These are phyloP conservation scores for Torulaspora quercuum DNA, from an alignment of 805 yeast genomes.

Conservation along the genomic window DNA sequence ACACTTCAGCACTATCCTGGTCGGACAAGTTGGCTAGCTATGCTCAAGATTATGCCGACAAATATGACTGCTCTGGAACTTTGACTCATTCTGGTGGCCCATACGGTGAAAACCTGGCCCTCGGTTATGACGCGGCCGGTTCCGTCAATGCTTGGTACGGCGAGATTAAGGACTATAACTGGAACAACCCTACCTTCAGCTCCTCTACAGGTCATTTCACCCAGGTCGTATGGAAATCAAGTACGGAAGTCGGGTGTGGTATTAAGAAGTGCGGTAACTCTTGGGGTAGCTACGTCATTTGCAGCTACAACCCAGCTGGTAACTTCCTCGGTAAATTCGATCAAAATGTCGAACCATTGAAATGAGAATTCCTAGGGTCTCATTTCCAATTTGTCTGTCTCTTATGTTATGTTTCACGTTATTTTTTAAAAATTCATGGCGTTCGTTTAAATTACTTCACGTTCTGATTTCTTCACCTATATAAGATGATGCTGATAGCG, in stretches of 20 bases:
- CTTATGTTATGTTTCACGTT: too few species aligned
- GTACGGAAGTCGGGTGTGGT: conserved; percentile 75
- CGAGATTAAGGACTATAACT: conserved; percentile 56
- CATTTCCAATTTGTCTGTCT: too few species aligned
- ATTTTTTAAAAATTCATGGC: too few species aligned
- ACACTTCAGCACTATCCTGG: conserved; percentile 48
- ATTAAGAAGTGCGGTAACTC: conserved; percentile 53
- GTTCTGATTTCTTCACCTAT: too few species aligned
- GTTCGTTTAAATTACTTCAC: too few species aligned
- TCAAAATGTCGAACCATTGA: conserved; percentile 28
- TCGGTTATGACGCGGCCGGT: conserved; percentile 54
- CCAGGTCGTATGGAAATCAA: conserved; percentile 72
- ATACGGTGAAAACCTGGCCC: conserved; percentile 80
- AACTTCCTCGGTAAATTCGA: conserved; percentile 55
- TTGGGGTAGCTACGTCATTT: conserved; percentile 62
- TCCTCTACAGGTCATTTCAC: conserved; percentile 74
- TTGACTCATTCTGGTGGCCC: conserved; percentile 67
- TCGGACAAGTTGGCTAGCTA: conserved; percentile 47
- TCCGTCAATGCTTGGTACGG: conserved; percentile 77
- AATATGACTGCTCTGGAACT: conserved; percentile 52
- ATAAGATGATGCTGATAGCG: too few species aligned
- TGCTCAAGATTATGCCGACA: conserved; percentile 55
- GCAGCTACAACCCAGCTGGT: conserved; percentile 77
- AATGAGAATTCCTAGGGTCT: too few species aligned
- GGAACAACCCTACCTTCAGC: conserved; percentile 46